A percentile compares a stretch with the other conserved stretches of the same genome.
Conservation (phyloP, 1,284 basidiomycete species). For the Sanghuangporus weigelae region DNA sequence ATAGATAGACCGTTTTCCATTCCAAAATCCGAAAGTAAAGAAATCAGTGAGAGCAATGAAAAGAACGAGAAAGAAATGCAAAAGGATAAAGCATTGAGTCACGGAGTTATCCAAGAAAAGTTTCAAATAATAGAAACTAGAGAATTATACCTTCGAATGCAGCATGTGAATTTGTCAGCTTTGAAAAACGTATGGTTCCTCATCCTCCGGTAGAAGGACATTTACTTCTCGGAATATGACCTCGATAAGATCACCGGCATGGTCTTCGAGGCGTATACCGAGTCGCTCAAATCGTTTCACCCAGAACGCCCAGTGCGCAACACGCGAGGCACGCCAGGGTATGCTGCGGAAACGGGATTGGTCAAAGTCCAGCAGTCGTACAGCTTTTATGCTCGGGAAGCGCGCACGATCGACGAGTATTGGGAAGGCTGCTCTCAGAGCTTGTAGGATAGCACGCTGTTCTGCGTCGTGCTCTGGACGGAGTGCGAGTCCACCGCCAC, state of each 20-base stretch:
- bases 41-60: no score
- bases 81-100: no score
- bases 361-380: slow-evolving; percentile 17
- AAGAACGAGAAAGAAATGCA: no score
- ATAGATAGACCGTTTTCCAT: no score
- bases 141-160: not conserved
- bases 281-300: slow-evolving; percentile 11
- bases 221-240: slow-evolving; percentile 12
- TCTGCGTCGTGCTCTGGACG: slow-evolving; percentile 1
- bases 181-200: not conserved
- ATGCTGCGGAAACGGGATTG: slow-evolving; percentile 4
- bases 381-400: slow-evolving; percentile 3
- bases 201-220: slow-evolving; percentile 12
- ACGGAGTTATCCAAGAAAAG: not conserved
- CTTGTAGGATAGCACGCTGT: slow-evolving; percentile 1
- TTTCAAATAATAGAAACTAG: not conserved
- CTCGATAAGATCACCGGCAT: slow-evolving; percentile 8
- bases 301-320: slow-evolving; percentile 14
- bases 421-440: not conserved
- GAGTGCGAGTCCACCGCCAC: not conserved
- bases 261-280: slow-evolving; percentile 13
- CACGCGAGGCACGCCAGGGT: slow-evolving; percentile 5
- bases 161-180: not conserved
- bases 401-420: slow-evolving; percentile 2
- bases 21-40: no score